Conservation (phyloP, 2,329 filamentous ascomycete species). For the Nigrospora oryzae region DNA sequence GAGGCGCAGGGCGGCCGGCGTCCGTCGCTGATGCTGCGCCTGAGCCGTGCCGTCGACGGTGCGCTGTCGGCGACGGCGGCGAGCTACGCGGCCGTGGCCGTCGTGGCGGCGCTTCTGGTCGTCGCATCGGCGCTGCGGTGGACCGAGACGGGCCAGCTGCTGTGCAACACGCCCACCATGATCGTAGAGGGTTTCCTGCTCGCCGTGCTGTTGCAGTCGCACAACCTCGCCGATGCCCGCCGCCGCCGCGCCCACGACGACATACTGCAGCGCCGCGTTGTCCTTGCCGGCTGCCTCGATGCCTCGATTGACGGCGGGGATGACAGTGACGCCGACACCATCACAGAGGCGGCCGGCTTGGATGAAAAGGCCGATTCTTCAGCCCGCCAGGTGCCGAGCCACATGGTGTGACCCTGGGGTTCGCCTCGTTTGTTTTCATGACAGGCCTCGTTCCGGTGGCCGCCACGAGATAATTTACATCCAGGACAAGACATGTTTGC, state of each 20-base stretch:
- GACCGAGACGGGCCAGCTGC: conserved; percentile 22
- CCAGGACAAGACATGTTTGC: too few relatives aligned
- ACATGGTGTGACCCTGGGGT: too few relatives aligned
- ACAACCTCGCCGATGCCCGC: conserved; percentile 17
- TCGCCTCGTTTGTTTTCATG: too few relatives aligned
- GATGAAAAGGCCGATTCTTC: too few relatives aligned
- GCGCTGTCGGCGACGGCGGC: background rate
- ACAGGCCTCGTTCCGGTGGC: too few relatives aligned
- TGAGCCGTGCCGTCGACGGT: background rate
- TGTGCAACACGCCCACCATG: conserved; percentile 25
- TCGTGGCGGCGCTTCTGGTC: conserved; percentile 8
- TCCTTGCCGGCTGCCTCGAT: background rate
- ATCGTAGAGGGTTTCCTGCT: conserved; percentile 21
- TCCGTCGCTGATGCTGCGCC: background rate
- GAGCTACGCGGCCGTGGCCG: background rate
- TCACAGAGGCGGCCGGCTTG: too few relatives aligned
- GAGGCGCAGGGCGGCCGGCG: background rate
- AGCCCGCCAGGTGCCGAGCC: too few relatives aligned
- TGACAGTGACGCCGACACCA: too few relatives aligned
- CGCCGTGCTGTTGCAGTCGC: conserved; percentile 21
- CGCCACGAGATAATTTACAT: too few relatives aligned
- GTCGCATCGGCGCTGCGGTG: conserved; percentile 20
- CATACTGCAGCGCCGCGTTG: conserved; percentile 6
- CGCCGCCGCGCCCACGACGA: conserved; percentile 12
- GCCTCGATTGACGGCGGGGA: background rate